phyloP scores from a whole-genome alignment of 164 flowering plant genomes.

The Magnolia sinica region DNA sequence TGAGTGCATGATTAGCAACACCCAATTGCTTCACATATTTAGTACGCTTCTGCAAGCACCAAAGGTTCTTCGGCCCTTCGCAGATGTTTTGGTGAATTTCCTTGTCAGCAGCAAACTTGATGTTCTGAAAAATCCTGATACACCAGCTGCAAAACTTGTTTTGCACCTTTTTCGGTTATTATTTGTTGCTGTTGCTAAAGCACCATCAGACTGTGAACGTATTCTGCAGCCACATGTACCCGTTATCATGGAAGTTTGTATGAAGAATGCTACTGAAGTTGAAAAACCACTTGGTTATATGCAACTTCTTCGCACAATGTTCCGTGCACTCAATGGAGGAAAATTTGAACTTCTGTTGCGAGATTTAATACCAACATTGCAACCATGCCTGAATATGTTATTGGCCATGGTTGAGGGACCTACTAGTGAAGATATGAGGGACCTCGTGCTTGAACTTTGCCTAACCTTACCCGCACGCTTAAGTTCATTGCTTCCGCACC shows the following conservation, averaged over 20 bases:
- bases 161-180: conserved; percentile 85
- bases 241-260: conserved; percentile 85
- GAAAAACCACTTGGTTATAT: conserved; percentile 90
- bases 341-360: conserved; percentile 86
- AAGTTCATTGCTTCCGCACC: conserved; percentile 86
- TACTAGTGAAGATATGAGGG: conserved; percentile 88
- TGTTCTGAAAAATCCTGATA: conserved; percentile 81
- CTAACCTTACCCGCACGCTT: conserved; percentile 91
- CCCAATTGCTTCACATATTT: conserved; percentile 81
- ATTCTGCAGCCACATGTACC: conserved; percentile 94
- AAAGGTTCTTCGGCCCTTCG: conserved; percentile 85
- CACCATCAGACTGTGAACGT: conserved; percentile 90
- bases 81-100: conserved; percentile 92
- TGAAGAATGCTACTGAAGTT: conserved; percentile 87
- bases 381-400: conserved; percentile 90
- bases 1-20: conserved; percentile 90
- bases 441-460: conserved; percentile 89
- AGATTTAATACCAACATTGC: conserved; percentile 72
- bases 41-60: conserved; percentile 76
- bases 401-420: conserved; percentile 97
- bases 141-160: conserved; percentile 82
- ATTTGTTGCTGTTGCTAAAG: conserved; percentile 86
- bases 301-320: conserved; percentile 92
- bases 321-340: conserved; percentile 86
- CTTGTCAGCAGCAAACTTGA: conserved; percentile 94